phyloP scores from a whole-genome alignment of 306 rosid genomes.

The Trichosanthes truncata region DNA sequence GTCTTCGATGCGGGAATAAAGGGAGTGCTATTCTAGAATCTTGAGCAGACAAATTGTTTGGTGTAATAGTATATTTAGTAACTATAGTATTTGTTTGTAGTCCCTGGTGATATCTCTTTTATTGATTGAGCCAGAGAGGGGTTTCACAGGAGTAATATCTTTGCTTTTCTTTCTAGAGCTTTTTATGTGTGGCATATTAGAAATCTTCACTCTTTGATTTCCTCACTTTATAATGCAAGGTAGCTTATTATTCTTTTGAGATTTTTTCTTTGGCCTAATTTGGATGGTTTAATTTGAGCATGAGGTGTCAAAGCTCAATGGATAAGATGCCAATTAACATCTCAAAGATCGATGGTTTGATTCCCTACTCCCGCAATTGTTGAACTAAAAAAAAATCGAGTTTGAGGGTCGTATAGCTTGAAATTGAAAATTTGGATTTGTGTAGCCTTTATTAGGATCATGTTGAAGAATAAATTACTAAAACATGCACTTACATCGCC shows the following conservation, averaged over 20 bases:
- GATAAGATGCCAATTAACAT: no score
- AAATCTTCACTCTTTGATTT: neutral
- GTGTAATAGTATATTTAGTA: constrained; percentile 5
- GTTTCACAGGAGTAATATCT: neutral
- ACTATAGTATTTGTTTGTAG: constrained; percentile 5
- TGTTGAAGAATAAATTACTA: no score
- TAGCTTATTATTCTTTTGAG: neutral
- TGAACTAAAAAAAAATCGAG: no score
- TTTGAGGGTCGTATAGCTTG: no score
- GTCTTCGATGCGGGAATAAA: constrained; percentile 50
- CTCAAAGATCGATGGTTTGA: no score
- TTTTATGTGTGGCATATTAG: neutral
- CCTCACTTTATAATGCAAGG: neutral
- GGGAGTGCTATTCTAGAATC: constrained; percentile 5
- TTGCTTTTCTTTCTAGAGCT: neutral
- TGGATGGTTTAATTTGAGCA: no score
- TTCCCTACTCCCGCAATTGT: no score
- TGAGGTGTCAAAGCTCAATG: no score
- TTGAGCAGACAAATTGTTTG: constrained; percentile 12
- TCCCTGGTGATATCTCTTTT: constrained; percentile 45
- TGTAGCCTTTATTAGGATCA: no score
- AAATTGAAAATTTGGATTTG: no score
- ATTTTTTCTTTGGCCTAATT: neutral
- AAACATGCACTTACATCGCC: no score
- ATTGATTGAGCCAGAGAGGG: constrained; percentile 35